Evolutionary conservation across 2,329 filamentous ascomycete species (phyloP), one percentile per base, ranked within the genome.

Genomic region (Aspergillus sp.): DNA sequence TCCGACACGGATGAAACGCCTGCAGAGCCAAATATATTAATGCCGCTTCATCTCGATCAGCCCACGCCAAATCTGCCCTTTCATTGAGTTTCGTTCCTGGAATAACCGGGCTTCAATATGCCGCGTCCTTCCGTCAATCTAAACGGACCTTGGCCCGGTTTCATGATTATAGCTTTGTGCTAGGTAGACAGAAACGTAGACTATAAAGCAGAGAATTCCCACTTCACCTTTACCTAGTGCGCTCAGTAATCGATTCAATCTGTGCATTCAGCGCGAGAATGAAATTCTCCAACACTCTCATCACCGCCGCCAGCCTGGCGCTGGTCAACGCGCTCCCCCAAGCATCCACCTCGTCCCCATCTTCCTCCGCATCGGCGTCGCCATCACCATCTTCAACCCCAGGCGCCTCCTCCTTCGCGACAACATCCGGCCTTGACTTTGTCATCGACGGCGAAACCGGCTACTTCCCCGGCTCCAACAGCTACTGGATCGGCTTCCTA

Each of bases 401-500:
- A 15, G 26, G 8, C 9, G 52, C 64, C 2, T 56, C 60, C 39
- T 63, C 60, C 3, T 71, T 71, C 48, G 48, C 67, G 12, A 65
- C 53, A 15, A 66, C 62, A 2, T 66, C 62, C 11, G 69, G 66
- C 4, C 59, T 70, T 1, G 59, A 70, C 3, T 79, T 79, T 62
- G 66, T 68, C 38, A 76, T 78, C 49, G 70, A 76, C 55, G 74
- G 74, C 30, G 63, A 70, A 55, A 68, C 71, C 13, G 67, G 69
- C 54, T 79, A 81, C 62, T 81, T 75, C 60, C 77, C 78, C 4
- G 81, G 75, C 11, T 81, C 79, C 2, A 83, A 83, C 63, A 70
- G 77, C 4, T 83, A 82, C 71, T 83, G 81, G 80, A 76, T 83
- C 30, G 73, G 74, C 0, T 82, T 82, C 66, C 67, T 81, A 18